These are phyloP conservation scores for Aureobasidium lini DNA, from an alignment of 2,329 filamentous ascomycete species.

Conservation along the genomic window DNA sequence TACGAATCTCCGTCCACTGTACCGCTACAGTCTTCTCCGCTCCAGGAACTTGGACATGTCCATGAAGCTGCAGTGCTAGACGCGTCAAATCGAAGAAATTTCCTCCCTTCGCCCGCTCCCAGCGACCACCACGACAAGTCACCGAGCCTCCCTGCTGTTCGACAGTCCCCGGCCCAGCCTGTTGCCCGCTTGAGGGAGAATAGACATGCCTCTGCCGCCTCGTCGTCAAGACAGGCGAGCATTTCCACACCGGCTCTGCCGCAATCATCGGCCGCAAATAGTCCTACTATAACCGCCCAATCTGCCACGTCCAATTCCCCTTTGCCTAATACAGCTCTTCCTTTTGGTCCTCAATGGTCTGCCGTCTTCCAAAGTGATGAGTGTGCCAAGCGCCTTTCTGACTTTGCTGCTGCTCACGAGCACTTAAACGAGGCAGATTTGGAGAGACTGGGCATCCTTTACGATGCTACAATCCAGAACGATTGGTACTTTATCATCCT, in stretches of 20 bases:
- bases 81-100: neutral
- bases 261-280: neutral
- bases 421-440: neutral
- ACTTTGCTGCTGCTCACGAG: neutral
- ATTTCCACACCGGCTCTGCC: neutral
- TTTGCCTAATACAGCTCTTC: neutral
- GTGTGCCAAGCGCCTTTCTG: neutral
- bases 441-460: neutral
- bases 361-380: neutral
- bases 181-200: neutral
- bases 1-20: neutral
- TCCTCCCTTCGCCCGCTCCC: slow-evolving; percentile 12
- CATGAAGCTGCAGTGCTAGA: neutral
- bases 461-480: neutral
- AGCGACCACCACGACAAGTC: slow-evolving; percentile 8
- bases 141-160: neutral
- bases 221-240: neutral
- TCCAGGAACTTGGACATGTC: neutral
- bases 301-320: neutral
- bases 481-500: slow-evolving; percentile 11
- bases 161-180: neutral
- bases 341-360: neutral
- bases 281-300: neutral
- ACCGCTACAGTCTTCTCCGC: neutral
- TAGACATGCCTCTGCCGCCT: neutral